These are phyloP conservation scores for Hevea brasiliensis DNA, from an alignment of 345 rosid genomes.

Conservation along the genomic window DNA sequence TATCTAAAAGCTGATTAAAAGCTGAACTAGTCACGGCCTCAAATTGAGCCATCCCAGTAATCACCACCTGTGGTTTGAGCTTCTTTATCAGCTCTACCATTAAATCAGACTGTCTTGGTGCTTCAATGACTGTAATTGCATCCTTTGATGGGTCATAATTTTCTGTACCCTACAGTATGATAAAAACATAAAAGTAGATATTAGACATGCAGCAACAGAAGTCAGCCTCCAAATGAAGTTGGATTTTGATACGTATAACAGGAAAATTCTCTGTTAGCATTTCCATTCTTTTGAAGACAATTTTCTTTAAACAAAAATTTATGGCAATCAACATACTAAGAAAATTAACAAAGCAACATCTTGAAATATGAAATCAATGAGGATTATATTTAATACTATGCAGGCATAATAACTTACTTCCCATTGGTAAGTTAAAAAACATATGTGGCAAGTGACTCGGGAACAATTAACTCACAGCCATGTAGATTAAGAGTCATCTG, in stretches of 20 bases:
- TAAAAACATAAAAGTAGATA: not conserved
- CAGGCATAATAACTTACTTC: not conserved
- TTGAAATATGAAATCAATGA: not conserved
- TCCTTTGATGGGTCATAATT: slow-evolving; percentile 45
- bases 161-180: slow-evolving; percentile 42
- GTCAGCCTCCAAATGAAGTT: not conserved
- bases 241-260: not conserved
- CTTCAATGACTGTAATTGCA: slow-evolving; percentile 77
- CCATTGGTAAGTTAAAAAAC: too few species aligned
- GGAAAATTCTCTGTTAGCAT: not conserved
- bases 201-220: not conserved
- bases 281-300: not conserved
- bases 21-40: slow-evolving; percentile 92
- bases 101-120: slow-evolving; percentile 85
- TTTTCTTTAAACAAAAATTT: not conserved
- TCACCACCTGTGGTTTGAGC: slow-evolving; percentile 83
- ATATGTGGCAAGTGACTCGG: not conserved
- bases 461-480: not conserved
- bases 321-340: not conserved
- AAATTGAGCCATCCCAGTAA: slow-evolving; percentile 82
- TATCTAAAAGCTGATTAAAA: slow-evolving; percentile 75
- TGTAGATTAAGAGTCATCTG: not conserved
- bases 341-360: not conserved
- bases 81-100: slow-evolving; percentile 79
- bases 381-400: not conserved